A percentile compares a stretch with the other conserved stretches of the same genome.
Evolutionary conservation across 768 basidiomycete genomes (phyloP).

Genomic region (Sistotremastrum niveocremeum): DNA sequence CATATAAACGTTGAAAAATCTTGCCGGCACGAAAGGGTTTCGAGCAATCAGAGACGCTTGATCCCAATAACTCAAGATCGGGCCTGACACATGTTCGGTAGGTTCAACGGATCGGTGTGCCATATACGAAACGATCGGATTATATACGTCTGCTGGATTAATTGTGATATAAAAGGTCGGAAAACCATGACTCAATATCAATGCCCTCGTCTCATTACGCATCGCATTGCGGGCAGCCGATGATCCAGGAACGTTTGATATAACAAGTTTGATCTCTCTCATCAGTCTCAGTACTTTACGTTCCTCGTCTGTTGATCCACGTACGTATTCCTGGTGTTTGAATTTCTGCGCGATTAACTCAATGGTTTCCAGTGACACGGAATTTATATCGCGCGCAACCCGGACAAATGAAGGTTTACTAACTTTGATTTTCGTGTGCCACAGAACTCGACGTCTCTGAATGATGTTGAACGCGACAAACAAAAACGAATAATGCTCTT

Average conservation of each 20-base stretch:
- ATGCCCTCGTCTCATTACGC: slow-evolving; percentile 7
- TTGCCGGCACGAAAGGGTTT: slow-evolving; percentile 4
- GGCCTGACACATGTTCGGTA: background rate
- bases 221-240: slow-evolving; percentile 2
- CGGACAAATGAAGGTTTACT: background rate
- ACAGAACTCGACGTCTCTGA: slow-evolving; percentile 3
- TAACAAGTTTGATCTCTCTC: slow-evolving; percentile 7
- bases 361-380: slow-evolving; percentile 3
- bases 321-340: background rate
- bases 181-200: slow-evolving; percentile 4
- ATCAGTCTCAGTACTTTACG: slow-evolving; percentile 5
- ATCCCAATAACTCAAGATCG: background rate
- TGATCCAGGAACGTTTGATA: slow-evolving; percentile 7
- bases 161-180: slow-evolving; percentile 11
- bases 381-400: slow-evolving; percentile 1
- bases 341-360: slow-evolving; percentile 5
- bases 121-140: slow-evolving; percentile 7
- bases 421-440: slow-evolving; percentile 5
- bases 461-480: slow-evolving; percentile 11
- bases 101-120: slow-evolving; percentile 5
- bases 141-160: slow-evolving; percentile 9
- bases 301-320: slow-evolving; percentile 3
- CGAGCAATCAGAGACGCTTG: slow-evolving; percentile 4
- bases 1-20: slow-evolving; percentile 5
- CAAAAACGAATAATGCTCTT: slow-evolving; percentile 8